Percentiles rank a stretch among this genome's conserved stretches.
These are phyloP conservation scores for Leccinum cinnamomeum DNA, from an alignment of 1,284 basidiomycete genomes.

Conservation along the genomic window DNA sequence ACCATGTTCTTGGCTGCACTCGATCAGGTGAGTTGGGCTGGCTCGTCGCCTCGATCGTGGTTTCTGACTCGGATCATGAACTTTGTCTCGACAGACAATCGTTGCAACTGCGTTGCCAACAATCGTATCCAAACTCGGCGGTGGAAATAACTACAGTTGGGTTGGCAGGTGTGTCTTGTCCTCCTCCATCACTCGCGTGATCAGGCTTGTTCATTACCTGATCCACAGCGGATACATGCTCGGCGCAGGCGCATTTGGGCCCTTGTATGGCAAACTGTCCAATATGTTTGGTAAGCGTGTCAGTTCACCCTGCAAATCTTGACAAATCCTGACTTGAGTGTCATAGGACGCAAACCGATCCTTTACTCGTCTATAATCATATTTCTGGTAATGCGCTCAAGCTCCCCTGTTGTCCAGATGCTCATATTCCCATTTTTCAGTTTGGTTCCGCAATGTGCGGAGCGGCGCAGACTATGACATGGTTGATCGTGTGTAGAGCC, in stretches of 20 bases:
- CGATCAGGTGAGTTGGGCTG: slow-evolving; percentile 47
- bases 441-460: slow-evolving; percentile 82
- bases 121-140: slow-evolving; percentile 68
- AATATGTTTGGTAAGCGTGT: slow-evolving; percentile 50
- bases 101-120: slow-evolving; percentile 81
- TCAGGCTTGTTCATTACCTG: not conserved
- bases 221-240: slow-evolving; percentile 66
- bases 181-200: not conserved
- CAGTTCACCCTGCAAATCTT: not conserved
- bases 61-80: not conserved
- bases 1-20: slow-evolving; percentile 58
- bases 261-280: slow-evolving; percentile 76
- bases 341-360: slow-evolving; percentile 68
- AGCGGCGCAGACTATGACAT: slow-evolving; percentile 74
- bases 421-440: slow-evolving; percentile 33
- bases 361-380: slow-evolving; percentile 66
- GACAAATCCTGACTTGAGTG: not conserved
- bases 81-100: slow-evolving; percentile 53
- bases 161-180: slow-evolving; percentile 59
- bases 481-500: slow-evolving; percentile 73
- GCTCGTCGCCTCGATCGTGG: not conserved
- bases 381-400: slow-evolving; percentile 56
- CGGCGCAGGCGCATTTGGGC: slow-evolving; percentile 64
- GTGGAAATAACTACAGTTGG: slow-evolving; percentile 71
- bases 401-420: not conserved